Percentiles rank a stretch among this genome's conserved stretches.
Conservation (phyloP, 2,329 filamentous ascomycete genomes). For the Penicillium fuscoglaucum region DNA sequence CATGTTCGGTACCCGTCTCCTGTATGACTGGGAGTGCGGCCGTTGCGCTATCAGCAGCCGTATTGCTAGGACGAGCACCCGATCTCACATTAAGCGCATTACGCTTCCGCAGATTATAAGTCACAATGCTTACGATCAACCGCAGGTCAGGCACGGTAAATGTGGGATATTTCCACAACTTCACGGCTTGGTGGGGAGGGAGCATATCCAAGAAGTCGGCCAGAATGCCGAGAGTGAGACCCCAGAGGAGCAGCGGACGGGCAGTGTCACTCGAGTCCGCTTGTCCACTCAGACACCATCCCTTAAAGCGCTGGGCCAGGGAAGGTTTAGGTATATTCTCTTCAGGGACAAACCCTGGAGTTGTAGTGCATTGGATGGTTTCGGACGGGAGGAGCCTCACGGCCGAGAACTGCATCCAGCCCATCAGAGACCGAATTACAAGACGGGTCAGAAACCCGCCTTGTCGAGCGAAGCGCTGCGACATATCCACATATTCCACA, state of each 20-base stretch:
- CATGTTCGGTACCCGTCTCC: slow-evolving; percentile 20
- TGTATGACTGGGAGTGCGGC: slow-evolving; percentile 33
- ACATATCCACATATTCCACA: slow-evolving; percentile 63
- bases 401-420: slow-evolving; percentile 68
- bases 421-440: slow-evolving; percentile 58
- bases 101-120: slow-evolving; percentile 56
- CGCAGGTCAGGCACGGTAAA: slow-evolving; percentile 65
- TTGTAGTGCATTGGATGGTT: slow-evolving; percentile 58
- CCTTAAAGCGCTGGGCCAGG: slow-evolving; percentile 28
- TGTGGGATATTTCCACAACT: slow-evolving; percentile 67
- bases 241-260: slow-evolving; percentile 64
- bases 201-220: slow-evolving; percentile 68
- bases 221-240: slow-evolving; percentile 65
- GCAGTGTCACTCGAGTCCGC: slow-evolving; percentile 34
- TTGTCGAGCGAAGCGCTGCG: slow-evolving; percentile 59
- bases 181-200: slow-evolving; percentile 62
- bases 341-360: slow-evolving; percentile 50
- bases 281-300: slow-evolving; percentile 33
- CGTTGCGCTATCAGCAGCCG: slow-evolving; percentile 37
- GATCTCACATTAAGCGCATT: slow-evolving; percentile 45
- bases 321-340: slow-evolving; percentile 26
- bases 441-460: slow-evolving; percentile 56
- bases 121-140: slow-evolving; percentile 60
- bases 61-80: slow-evolving; percentile 33
- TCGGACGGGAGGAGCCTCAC: slow-evolving; percentile 63